Conservation (phyloP, 2,329 filamentous ascomycete genomes). For the Colletotrichum sansevieriae region DNA sequence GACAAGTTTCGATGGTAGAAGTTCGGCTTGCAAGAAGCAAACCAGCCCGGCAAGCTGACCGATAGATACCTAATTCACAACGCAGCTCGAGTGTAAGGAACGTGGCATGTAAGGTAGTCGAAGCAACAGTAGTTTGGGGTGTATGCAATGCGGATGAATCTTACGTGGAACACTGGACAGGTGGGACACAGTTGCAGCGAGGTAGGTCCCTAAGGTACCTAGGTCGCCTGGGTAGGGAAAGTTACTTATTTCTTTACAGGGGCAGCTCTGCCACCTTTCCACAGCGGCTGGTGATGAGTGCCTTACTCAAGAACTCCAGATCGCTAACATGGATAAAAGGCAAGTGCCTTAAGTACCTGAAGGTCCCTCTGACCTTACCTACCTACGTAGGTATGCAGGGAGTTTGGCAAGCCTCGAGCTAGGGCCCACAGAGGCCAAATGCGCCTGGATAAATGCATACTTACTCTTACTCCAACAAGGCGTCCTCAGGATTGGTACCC, state of each 20-base stretch:
- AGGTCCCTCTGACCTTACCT: too few species aligned
- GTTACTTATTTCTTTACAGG: too few species aligned
- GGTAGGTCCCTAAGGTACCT: background rate
- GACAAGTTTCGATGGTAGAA: background rate
- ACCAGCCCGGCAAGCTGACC: background rate
- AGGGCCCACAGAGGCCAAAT: too few species aligned
- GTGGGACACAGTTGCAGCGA: background rate
- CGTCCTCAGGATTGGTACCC: too few species aligned
- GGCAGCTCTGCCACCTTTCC: too few species aligned
- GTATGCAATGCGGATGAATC: conserved; percentile 1
- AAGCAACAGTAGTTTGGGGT: conserved; percentile 23
- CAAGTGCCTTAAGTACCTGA: too few species aligned
- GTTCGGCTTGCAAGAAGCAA: background rate
- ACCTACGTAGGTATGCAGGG: too few species aligned
- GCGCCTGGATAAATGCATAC: too few species aligned
- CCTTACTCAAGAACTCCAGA: too few species aligned
- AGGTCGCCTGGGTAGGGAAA: background rate
- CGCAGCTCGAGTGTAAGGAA: background rate
- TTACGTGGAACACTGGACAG: conserved; percentile 7
- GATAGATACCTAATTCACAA: background rate
- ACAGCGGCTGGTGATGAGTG: too few species aligned
- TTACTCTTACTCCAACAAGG: accelerated
- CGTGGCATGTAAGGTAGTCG: conserved; percentile 36
- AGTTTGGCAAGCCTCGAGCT: too few species aligned
- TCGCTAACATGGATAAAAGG: too few species aligned